Evolutionary conservation across 1,284 basidiomycete genomes (phyloP), one percentile per base, ranked within the genome.

Genomic region (Trichosporon sp.): DNA sequence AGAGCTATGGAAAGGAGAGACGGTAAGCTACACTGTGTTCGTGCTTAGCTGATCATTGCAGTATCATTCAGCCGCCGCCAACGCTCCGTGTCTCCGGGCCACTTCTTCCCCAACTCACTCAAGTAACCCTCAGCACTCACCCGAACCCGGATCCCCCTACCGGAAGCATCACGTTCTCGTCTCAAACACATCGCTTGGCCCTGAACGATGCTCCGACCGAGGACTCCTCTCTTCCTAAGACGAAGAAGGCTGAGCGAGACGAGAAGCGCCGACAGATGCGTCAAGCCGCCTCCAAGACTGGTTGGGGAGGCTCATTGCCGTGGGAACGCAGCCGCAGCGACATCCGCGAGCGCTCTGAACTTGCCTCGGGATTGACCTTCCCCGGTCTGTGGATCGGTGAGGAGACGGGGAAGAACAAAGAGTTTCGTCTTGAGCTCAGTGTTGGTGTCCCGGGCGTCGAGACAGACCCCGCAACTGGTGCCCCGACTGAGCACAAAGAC

Each of bases 1-100:
- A 81, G 73, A 79, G 78, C 66, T 82, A 82, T 62, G 77, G 75
- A 21, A 79, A 80, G 62, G 81, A 82, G 66, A 66, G 76, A 62
- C 71, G 81, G 81, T 80, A 51, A 66, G 78, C 71, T 42, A 32
- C 32, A 5, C 29, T 31, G 31, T 6, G 8, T 3, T 18, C 1
- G 13, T 18, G 15, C 11, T 31, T 3, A 58, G 64, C 75, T 76
- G 35, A 75, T 51, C 4, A 13, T 9, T 4, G 5, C 63, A 82
- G 81, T 3, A 74, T 80, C 7, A 68, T 82, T 7, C 75, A 76
- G 42, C 81, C 81, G 1, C 78, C 80, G 5, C 81, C 81, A 1
- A 77, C 78, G 7, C 69, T 82, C 27, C 74, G 79, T 15, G 73
- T 79, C 1, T 70, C 73, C 0, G 81, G 81, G 0, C 75, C 80